Percentiles rank a stretch among this genome's conserved stretches.
phyloP scores from a whole-genome alignment of 2,329 filamentous ascomycete genomes.

The Beauveria rudraprayagi region DNA sequence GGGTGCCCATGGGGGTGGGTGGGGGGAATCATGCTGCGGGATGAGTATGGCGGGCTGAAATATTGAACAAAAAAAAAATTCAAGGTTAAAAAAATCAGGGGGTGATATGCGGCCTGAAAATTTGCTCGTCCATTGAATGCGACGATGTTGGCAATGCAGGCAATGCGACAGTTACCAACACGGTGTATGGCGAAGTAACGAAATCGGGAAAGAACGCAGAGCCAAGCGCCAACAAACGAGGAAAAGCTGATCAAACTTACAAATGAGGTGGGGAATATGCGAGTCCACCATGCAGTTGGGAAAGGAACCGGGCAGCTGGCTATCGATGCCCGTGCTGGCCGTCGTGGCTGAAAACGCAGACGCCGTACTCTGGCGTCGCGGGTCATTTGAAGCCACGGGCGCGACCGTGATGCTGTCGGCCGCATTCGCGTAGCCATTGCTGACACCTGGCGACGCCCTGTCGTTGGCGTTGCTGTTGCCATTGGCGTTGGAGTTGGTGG shows the following conservation, averaged over 20 bases:
- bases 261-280: conserved; percentile 37
- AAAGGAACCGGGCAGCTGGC: conserved; percentile 18
- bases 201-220: background rate
- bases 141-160: background rate
- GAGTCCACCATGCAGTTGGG: conserved; percentile 27
- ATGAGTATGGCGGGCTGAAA: background rate
- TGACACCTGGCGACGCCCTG: background rate
- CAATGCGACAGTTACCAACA: background rate
- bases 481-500: conserved; percentile 18
- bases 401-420: background rate
- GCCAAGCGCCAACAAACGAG: conserved; percentile 6
- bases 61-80: background rate
- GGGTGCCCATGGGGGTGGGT: too few relatives aligned
- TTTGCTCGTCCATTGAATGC: background rate
- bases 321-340: conserved; percentile 20
- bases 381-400: conserved; percentile 24
- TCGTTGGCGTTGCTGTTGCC: conserved; percentile 15
- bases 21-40: conserved; percentile 14
- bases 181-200: background rate
- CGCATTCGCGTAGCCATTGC: conserved; percentile 1
- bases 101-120: background rate
- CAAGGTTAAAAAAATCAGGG: background rate
- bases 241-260: background rate
- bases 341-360: conserved; percentile 15
- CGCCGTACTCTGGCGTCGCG: conserved; percentile 29